Evolutionary conservation across 257 asterid species (phyloP), one percentile per base, ranked within the genome.

Genomic region (Lithospermum erythrorhizon): DNA sequence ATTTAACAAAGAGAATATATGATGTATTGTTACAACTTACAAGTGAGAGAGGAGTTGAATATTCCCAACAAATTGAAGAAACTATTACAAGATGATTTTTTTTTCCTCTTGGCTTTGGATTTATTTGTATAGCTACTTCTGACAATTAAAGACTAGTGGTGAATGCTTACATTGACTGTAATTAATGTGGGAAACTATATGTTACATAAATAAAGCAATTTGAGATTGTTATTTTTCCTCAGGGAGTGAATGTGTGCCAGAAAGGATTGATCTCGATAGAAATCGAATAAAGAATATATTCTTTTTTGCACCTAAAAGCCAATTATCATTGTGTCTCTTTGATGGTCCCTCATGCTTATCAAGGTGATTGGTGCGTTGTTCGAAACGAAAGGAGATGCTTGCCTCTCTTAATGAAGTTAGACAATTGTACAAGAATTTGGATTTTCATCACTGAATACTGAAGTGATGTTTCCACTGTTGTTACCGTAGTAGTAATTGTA

Each of bases 371-470:
- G 61, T 59, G 19, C 18, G 54, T 20, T 59, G 52, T 45, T 54
- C 6, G 62, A 63, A 53, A 58, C 54, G 48, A 67, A 62, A n/a
- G 32, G 25, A 62, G 17, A 62, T 47, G 60, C 62, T 59, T 32
- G 57, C 4, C 18, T 41, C 18, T 41, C 49, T 41, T 41, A 18
- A 17, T 14, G 49, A 14, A 41, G 5, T 41, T 14, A 90, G 51
- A 77, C 78, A 67, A 90, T 90, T 71, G 65, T 72, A 73, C 97
- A 90, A 59, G 94, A 81, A 75, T 87, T 87, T 68, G 97, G 96
- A 80, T 87, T 87, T 73, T 90, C 97, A 73, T 90, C 97, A 23
- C 97, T 87, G 73, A 90, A 90, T 64, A 83, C 75, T 14, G 96
- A 79, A 19, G 86, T 71, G 61, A 84, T 78, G 70, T 76, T 78